Base-by-base conservation (phyloP, 2,329 filamentous ascomycete species). In the Periconia sp. region DNA sequence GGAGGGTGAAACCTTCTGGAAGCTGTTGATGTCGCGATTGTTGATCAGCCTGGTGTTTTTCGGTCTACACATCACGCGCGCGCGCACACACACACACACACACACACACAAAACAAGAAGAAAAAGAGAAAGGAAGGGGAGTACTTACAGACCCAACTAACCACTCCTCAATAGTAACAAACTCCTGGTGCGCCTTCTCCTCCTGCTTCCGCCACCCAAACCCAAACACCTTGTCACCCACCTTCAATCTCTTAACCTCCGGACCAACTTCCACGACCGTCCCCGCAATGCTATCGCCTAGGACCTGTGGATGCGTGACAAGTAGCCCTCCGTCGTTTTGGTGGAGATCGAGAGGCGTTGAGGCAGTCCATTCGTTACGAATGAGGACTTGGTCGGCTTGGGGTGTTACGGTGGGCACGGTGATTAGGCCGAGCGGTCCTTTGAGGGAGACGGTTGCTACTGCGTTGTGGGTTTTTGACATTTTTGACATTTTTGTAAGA, bases 271-370 rank as follows among this genome's bases (percentile, higher is more conserved):
- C 76, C 2, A 82, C 77, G 13, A 87, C 79, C 1, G 74, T 76
- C 2, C 85, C 85, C 5, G 78, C 82, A 3, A 76, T 71, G 19
- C 79, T 76, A 50, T 79, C 78, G 33, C 84, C 83, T 11, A 82
- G 73, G 6, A 81, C 70, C 56, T 78, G 74, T 0, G 83, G 83
- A 20, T 77, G 70, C 27, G 73, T 62, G 13, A 85, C 76, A 13
- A 85, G 65, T 0, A 87, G 72, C 0, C 82, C 83, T 35, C 84
- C 83, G 60, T 86, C 83, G 43, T 82, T 81, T 54, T 83, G 80
- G 68, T 87, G 85, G 6, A 87, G 72, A 59, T 87, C 83, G 0
- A 87, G 73, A 0, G 85, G 85, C 1, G 82, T 84, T 1, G 84
- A 85, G 2, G 83, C 79, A 1, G 82, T 84, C 81, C 82, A 87